These are phyloP conservation scores for Testicularia cyperi DNA, from an alignment of 1,284 basidiomycete species.

Conservation along the genomic window DNA sequence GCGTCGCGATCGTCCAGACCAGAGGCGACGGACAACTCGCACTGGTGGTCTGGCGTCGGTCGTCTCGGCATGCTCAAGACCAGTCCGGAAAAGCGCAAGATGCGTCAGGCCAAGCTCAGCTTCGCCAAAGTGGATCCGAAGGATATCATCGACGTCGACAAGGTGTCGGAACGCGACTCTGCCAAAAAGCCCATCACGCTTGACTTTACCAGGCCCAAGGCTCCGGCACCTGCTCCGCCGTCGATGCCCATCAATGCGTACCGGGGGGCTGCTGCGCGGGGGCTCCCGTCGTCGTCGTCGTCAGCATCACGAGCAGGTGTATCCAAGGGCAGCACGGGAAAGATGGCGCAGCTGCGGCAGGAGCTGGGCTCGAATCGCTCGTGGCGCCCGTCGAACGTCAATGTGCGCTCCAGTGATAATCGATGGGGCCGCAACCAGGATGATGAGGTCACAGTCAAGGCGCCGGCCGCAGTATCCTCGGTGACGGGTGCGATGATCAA, in stretches of 20 bases:
- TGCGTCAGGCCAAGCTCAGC: constrained; percentile 49
- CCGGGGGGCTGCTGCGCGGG: constrained; percentile 19
- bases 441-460: constrained; percentile 40
- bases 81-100: constrained; percentile 22
- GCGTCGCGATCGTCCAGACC: constrained; percentile 1
- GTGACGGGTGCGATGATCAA: constrained; percentile 44
- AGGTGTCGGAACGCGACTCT: not conserved
- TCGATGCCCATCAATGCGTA: constrained; percentile 42
- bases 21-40: constrained; percentile 15
- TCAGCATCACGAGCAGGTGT: constrained; percentile 7
- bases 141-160: constrained; percentile 41
- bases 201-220: constrained; percentile 26
- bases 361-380: constrained; percentile 35
- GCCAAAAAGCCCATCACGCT: constrained; percentile 31
- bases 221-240: constrained; percentile 9
- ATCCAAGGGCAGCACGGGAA: constrained; percentile 25
- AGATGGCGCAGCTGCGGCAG: constrained; percentile 41
- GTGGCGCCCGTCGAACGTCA: constrained; percentile 35
- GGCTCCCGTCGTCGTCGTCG: constrained; percentile 7
- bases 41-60: constrained; percentile 38
- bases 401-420: constrained; percentile 15
- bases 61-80: constrained; percentile 18
- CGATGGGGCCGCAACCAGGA: constrained; percentile 38
- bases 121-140: constrained; percentile 29
- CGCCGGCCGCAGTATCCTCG: constrained; percentile 45